Evolutionary conservation across 148 eudicot genomes (phyloP).

Genomic region (Fagopyrum homotropicum): DNA sequence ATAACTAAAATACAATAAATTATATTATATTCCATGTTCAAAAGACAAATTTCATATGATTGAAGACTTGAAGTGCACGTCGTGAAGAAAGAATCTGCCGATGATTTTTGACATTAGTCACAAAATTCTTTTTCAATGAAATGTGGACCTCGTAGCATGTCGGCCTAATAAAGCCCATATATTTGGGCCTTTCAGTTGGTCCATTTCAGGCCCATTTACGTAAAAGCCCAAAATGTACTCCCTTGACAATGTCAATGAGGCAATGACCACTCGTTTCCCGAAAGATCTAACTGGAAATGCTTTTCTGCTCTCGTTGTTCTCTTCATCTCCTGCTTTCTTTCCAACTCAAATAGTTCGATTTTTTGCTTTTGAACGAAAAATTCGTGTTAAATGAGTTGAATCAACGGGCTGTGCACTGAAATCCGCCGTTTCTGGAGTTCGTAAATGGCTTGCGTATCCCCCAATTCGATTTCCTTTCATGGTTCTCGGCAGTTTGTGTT

Average conservation of each 20-base stretch:
- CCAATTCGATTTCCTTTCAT: background rate
- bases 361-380: background rate
- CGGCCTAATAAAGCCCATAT: background rate
- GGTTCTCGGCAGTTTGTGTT: background rate
- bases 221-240: background rate
- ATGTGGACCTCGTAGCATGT: background rate
- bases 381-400: background rate
- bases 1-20: background rate
- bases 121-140: too few relatives aligned
- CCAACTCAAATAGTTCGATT: background rate
- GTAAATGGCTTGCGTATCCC: conserved; percentile 10
- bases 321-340: background rate
- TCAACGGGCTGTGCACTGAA: background rate
- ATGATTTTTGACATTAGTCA: too few relatives aligned
- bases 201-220: background rate
- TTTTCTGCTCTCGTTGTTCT: background rate
- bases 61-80: too few relatives aligned
- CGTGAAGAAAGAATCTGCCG: too few relatives aligned
- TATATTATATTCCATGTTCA: background rate
- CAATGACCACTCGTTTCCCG: background rate
- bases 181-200: background rate
- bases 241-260: background rate
- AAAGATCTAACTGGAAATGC: background rate
- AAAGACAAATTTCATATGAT: too few relatives aligned
- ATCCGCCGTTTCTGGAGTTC: background rate